Evolutionary conservation across 1,139 yeast species (phyloP), one percentile per base, ranked within the genome.

Genomic region (Arxiozyma heterogenica): DNA sequence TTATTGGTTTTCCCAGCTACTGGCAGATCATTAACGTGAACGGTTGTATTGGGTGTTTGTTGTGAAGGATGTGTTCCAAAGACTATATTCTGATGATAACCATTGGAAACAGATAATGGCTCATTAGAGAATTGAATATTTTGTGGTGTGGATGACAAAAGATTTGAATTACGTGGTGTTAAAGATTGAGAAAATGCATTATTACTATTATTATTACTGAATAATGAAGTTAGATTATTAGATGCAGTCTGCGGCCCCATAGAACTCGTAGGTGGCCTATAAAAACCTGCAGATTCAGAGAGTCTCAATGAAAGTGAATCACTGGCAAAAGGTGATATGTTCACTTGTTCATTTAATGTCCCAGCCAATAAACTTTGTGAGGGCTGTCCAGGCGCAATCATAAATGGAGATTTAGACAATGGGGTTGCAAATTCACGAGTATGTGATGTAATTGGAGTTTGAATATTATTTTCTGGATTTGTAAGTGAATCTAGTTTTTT

Each of bases 291-390:
- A 1, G 49, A 46, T 8, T 46, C 49, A 15, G 22, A 21, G 11
- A 34, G 43, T 34, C 49, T 46, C 18, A 46, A 47, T 4, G 57
- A 54, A 41, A 39, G 54, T 21, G 42, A 46, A 22, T 55, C 57
- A 43, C 39, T 42, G 17, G 54, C 55, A 45, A 57, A 59, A 18
- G 58, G 56, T 27, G 59, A 54, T 39, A 51, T 22, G 1, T 41
- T 44, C 6, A 56, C 44, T 11, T 55, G 47, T 42, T 61, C 59
- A 25, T 55, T 55, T 34, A 58, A 52, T 3, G 61, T 57, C 7
- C 59, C 60, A 6, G 60, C 57, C 18, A 61, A 49, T 34, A 60
- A 49, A 47, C 61, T 58, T 44, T 61, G 63, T 9, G 44, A 23
- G 6, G 55, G 57, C 23, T 58, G 58, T 18, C 52, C 44, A 7